Conservation (phyloP, 768 basidiomycete species). For the Paxillus ammoniavirescens region DNA sequence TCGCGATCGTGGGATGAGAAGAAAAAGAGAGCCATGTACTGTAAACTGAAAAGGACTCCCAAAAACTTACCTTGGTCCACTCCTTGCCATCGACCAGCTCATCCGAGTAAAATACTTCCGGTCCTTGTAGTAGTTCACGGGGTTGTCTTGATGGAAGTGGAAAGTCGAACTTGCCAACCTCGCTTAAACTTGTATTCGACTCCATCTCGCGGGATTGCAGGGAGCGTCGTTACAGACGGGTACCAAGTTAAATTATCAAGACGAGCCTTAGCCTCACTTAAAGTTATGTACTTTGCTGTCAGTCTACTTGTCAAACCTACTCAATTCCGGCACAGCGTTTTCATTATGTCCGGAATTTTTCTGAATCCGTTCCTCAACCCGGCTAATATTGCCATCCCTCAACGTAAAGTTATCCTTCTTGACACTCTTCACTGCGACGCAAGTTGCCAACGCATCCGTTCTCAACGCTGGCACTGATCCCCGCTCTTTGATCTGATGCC, state of each 20-base stretch:
- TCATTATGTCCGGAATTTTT: background rate
- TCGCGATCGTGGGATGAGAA: conserved; percentile 6
- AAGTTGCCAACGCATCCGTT: no score
- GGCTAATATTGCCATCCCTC: no score
- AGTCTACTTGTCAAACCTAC: background rate
- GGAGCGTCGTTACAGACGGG: no score
- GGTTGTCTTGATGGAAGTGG: background rate
- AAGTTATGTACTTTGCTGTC: background rate
- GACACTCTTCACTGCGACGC: no score
- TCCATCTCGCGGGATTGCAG: background rate
- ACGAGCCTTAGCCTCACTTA: no score
- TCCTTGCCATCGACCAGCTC: conserved; percentile 10
- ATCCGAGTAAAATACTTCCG: conserved; percentile 1
- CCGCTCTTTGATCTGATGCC: no score
- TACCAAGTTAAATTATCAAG: no score
- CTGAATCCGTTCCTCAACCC: background rate
- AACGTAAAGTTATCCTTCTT: no score
- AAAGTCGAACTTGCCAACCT: conserved; percentile 5
- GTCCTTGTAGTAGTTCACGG: background rate
- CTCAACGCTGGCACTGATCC: no score
- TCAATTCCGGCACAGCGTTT: background rate
- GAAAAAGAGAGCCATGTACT: background rate
- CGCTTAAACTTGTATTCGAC: conserved; percentile 1
- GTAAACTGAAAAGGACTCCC: conserved; percentile 8
- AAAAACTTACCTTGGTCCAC: conserved; percentile 25